These are phyloP conservation scores for Neoconidiobolus thromboides DNA, from an alignment of 371 early-diverging fungal species.

Conservation along the genomic window DNA sequence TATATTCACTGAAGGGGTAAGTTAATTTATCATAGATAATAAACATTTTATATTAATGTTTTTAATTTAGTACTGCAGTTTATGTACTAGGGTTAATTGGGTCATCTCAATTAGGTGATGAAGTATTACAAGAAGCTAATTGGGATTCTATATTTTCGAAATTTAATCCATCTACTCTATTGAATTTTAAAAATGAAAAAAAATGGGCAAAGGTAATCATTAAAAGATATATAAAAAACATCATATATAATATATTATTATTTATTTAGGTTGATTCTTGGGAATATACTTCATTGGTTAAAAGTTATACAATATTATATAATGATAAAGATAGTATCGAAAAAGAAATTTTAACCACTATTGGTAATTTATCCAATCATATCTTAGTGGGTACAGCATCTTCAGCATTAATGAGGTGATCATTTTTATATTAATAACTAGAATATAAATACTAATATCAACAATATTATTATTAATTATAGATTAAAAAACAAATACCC, in stretches of 20 bases:
- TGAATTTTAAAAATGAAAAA: background rate
- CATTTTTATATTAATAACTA: too few relatives aligned
- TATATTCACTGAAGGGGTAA: constrained; percentile 63
- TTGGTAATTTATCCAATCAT: constrained; percentile 71
- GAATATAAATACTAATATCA: constrained; percentile 9
- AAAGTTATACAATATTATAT: too few relatives aligned
- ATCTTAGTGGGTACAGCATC: constrained; percentile 65
- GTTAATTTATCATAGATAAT: background rate
- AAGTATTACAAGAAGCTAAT: constrained; percentile 57
- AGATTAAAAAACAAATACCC: constrained; percentile 36
- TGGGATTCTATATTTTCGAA: constrained; percentile 22
- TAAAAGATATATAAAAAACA: background rate
- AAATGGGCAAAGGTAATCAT: background rate
- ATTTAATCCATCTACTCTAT: background rate
- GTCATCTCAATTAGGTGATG: constrained; percentile 46
- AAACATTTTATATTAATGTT: background rate
- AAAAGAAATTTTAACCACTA: constrained; percentile 42
- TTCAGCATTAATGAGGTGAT: constrained; percentile 33
- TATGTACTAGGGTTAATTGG: constrained; percentile 54
- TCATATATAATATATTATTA: background rate
- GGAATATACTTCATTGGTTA: background rate
- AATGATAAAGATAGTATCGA: constrained; percentile 12
- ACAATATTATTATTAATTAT: background rate
- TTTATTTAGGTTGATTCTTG: background rate
- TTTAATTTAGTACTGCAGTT: constrained; percentile 40